Evolutionary conservation across 2,329 filamentous ascomycete species (phyloP).

Genomic region (Botrytis deweyae): DNA sequence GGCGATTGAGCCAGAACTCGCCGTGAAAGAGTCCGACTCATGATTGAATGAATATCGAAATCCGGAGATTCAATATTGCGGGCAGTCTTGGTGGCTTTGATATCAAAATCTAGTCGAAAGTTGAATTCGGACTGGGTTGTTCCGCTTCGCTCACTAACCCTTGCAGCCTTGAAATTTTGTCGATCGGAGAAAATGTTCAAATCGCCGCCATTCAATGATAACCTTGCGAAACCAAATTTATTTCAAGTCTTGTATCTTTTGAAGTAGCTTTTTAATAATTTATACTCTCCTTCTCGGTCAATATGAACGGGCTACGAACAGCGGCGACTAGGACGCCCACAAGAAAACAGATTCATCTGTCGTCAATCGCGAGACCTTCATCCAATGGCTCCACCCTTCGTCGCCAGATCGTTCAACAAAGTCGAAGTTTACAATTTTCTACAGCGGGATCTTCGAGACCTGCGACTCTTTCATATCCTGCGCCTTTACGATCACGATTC

Average conservation of each 20-base stretch:
- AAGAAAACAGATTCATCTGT: conserved; percentile 33
- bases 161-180: conserved; percentile 27
- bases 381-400: conserved; percentile 37
- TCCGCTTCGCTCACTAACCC: conserved; percentile 14
- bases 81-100: neutral
- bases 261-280: conserved; percentile 15
- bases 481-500: conserved; percentile 43
- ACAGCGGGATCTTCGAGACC: conserved; percentile 39
- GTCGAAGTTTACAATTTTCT: conserved; percentile 32
- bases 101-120: conserved; percentile 30
- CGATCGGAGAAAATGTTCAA: conserved; percentile 34
- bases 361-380: conserved; percentile 37
- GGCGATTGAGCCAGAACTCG: conserved; percentile 37
- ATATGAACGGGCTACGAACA: conserved; percentile 38
- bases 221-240: conserved; percentile 27
- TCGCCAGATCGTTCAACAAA: conserved; percentile 41
- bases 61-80: neutral
- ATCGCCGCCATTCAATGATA: conserved; percentile 26
- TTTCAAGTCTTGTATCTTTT: conserved; percentile 22
- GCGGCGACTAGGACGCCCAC: conserved; percentile 32
- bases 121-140: conserved; percentile 29
- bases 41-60: conserved; percentile 25
- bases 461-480: conserved; percentile 43
- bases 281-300: conserved; percentile 22
- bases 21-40: conserved; percentile 36